phyloP scores from a whole-genome alignment of 2,329 filamentous ascomycete genomes.

The Hypomyces rosellus region DNA sequence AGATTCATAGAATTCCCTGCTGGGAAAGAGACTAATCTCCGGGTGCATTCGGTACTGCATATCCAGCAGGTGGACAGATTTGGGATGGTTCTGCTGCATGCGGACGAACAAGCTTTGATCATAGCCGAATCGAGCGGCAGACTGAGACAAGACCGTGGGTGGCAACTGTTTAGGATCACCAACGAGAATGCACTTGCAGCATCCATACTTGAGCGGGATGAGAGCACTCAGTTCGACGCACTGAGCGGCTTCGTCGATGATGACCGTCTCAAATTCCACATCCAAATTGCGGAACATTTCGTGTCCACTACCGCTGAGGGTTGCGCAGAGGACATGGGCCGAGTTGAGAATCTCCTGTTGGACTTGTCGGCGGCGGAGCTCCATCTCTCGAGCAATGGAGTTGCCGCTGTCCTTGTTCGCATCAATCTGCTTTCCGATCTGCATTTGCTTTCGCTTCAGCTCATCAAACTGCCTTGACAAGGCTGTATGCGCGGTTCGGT shows the following conservation, averaged over 20 bases:
- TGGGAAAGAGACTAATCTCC: slow-evolving; percentile 88
- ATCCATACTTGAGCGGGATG: slow-evolving; percentile 95
- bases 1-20: slow-evolving; percentile 85
- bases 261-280: slow-evolving; percentile 96
- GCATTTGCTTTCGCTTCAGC: slow-evolving; percentile 66
- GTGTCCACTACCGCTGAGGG: slow-evolving; percentile 89
- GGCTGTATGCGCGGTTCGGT: slow-evolving; percentile 41
- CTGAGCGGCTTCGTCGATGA: slow-evolving; percentile 97
- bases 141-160: slow-evolving; percentile 90
- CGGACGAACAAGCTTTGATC: slow-evolving; percentile 97
- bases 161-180: slow-evolving; percentile 97
- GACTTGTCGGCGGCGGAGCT: slow-evolving; percentile 74
- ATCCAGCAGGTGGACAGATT: slow-evolving; percentile 89
- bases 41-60: slow-evolving; percentile 99
- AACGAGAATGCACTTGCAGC: slow-evolving; percentile 92
- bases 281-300: slow-evolving; percentile 94
- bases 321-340: slow-evolving; percentile 90
- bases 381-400: slow-evolving; percentile 72
- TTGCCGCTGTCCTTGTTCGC: slow-evolving; percentile 80
- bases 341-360: slow-evolving; percentile 89
- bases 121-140: slow-evolving; percentile 86
- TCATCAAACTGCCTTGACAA: slow-evolving; percentile 73
- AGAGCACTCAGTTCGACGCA: slow-evolving; percentile 95
- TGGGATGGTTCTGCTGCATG: slow-evolving; percentile 89
- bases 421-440: slow-evolving; percentile 77